Evolutionary conservation across 306 rosid species (phyloP).

Genomic region (Mucuna pruriens): DNA sequence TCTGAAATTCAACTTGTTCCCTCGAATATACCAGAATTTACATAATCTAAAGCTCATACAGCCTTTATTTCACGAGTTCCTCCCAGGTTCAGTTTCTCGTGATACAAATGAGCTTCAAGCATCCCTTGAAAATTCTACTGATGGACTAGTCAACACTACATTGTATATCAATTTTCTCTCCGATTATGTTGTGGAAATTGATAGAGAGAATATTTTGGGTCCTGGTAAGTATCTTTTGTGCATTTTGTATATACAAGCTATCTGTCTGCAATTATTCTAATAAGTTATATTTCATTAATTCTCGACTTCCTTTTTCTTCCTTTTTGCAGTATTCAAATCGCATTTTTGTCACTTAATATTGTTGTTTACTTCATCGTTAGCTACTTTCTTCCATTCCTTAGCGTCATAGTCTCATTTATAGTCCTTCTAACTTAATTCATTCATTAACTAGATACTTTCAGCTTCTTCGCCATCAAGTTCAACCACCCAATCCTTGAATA

Average conservation of each 20-base stretch:
- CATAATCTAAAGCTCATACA: slow-evolving; percentile 83
- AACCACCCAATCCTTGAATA: slow-evolving; percentile 17
- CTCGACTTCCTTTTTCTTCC: neutral
- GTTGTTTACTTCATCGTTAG: slow-evolving; percentile 30
- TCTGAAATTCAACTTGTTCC: slow-evolving; percentile 83
- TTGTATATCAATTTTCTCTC: slow-evolving; percentile 85
- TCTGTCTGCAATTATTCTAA: slow-evolving; percentile 24
- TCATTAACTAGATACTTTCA: slow-evolving; percentile 10
- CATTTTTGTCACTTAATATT: neutral
- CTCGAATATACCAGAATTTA: slow-evolving; percentile 68
- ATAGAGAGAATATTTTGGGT: slow-evolving; percentile 72
- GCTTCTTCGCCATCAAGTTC: slow-evolving; percentile 32
- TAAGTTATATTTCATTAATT: neutral
- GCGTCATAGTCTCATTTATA: slow-evolving; percentile 1
- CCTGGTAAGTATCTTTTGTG: slow-evolving; percentile 69
- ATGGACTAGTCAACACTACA: slow-evolving; percentile 80
- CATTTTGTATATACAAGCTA: slow-evolving; percentile 16
- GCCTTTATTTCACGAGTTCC: slow-evolving; percentile 92
- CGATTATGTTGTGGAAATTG: slow-evolving; percentile 82
- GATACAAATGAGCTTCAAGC: slow-evolving; percentile 68
- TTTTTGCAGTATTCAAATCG: slow-evolving; percentile 3
- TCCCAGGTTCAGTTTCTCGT: slow-evolving; percentile 78
- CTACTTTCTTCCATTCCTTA: slow-evolving; percentile 14
- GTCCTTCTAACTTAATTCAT: neutral
- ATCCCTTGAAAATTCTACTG: slow-evolving; percentile 78